Conservation (phyloP, 2,329 filamentous ascomycete species). For the Dactylellina haptotyla region DNA sequence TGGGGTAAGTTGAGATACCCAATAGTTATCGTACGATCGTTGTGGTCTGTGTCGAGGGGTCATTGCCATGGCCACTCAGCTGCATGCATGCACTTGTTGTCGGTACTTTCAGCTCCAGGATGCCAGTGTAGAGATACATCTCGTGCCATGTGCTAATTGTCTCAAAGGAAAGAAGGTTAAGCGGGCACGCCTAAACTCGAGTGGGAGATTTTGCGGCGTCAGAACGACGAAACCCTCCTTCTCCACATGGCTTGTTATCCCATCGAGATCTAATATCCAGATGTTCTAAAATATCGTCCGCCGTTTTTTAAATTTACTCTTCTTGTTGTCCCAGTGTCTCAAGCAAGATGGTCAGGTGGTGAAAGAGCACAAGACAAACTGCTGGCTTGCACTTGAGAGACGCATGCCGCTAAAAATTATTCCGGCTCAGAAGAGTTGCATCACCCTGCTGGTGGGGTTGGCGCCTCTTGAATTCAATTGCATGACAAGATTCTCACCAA, state of each 20-base stretch:
- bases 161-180: conserved; percentile 21
- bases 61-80: conserved; percentile 31
- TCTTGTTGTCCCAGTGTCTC: neutral
- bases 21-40: conserved; percentile 9
- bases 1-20: conserved; percentile 10
- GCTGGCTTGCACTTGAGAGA: neutral
- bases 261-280: conserved; percentile 7
- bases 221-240: neutral
- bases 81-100: neutral
- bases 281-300: conserved; percentile 20
- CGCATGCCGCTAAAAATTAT: conserved; percentile 35
- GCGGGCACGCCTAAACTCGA: conserved; percentile 15
- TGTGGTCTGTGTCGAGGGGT: neutral
- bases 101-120: conserved; percentile 11
- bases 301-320: neutral
- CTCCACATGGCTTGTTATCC: neutral
- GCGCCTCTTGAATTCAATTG: neutral
- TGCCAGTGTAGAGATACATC: conserved; percentile 12
- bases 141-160: conserved; percentile 28
- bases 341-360: conserved; percentile 16
- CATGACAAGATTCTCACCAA: conserved; percentile 16
- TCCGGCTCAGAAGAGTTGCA: conserved; percentile 13
- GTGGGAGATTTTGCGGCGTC: neutral
- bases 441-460: neutral
- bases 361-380: neutral